phyloP scores from a whole-genome alignment of 2,329 filamentous ascomycete species.

The Nigrospora osmanthi region DNA sequence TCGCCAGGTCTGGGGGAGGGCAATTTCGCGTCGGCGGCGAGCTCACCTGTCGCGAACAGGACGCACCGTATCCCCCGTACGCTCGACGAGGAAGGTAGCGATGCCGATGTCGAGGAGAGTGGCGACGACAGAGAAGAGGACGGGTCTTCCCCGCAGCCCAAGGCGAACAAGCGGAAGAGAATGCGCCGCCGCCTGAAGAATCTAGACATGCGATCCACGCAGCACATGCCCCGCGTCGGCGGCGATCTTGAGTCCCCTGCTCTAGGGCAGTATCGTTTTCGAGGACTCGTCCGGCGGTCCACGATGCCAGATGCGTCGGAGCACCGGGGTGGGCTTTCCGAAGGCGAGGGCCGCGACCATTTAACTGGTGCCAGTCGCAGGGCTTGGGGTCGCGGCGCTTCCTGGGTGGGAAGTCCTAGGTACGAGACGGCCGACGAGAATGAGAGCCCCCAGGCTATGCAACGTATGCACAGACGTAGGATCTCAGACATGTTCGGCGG shows the following conservation, averaged over 20 bases:
- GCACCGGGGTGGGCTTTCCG: slow-evolving; percentile 59
- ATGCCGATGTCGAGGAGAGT: slow-evolving; percentile 80
- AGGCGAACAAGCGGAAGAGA: slow-evolving; percentile 57
- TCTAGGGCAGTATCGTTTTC: slow-evolving; percentile 35
- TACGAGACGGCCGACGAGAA: slow-evolving; percentile 41
- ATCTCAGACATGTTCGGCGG: slow-evolving; percentile 57
- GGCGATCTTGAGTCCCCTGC: slow-evolving; percentile 30
- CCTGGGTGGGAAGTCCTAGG: slow-evolving; percentile 47
- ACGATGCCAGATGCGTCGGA: slow-evolving; percentile 56
- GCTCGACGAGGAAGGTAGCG: slow-evolving; percentile 52
- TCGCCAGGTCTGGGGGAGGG: slow-evolving; percentile 26
- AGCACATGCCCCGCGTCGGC: slow-evolving; percentile 51
- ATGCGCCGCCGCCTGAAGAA: slow-evolving; percentile 48
- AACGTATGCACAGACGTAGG: slow-evolving; percentile 46
- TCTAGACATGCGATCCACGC: slow-evolving; percentile 52
- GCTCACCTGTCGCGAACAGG: slow-evolving; percentile 39
- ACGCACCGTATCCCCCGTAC: slow-evolving; percentile 43
- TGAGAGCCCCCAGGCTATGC: slow-evolving; percentile 38
- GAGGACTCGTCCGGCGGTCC: slow-evolving; percentile 53
- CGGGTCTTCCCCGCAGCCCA: slow-evolving; percentile 22
- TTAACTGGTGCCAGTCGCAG: slow-evolving; percentile 38
- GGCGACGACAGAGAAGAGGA: slow-evolving; percentile 61
- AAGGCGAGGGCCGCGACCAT: slow-evolving; percentile 65
- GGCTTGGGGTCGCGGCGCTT: slow-evolving; percentile 51
- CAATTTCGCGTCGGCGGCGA: slow-evolving; percentile 28